Evolutionary conservation across 2,329 filamentous ascomycete genomes (phyloP).

Genomic region (Aspergillus floridensis): DNA sequence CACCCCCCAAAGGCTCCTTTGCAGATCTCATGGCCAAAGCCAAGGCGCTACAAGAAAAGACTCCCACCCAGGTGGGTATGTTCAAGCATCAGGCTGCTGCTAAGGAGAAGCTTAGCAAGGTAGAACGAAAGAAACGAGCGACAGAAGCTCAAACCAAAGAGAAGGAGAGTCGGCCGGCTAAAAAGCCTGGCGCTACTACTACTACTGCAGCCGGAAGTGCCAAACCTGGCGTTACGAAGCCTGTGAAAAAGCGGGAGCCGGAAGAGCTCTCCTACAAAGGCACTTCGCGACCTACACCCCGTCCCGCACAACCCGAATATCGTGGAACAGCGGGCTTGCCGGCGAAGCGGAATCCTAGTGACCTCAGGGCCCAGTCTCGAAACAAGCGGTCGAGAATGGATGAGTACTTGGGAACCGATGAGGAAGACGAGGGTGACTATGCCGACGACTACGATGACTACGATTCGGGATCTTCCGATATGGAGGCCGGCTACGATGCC

Average conservation of each 20-base stretch:
- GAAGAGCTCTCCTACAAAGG: conserved; percentile 39
- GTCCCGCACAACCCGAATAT: conserved; percentile 32
- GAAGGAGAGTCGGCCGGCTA: conserved; percentile 33
- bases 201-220: conserved; percentile 17
- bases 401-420: conserved; percentile 48
- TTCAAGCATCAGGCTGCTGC: conserved; percentile 56
- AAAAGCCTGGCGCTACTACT: conserved; percentile 23
- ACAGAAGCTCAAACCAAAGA: conserved; percentile 43
- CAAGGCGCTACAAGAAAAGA: conserved; percentile 52
- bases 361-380: conserved; percentile 26
- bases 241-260: conserved; percentile 32
- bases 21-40: conserved; percentile 59
- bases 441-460: conserved; percentile 42
- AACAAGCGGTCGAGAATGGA: conserved; percentile 33
- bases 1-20: conserved; percentile 58
- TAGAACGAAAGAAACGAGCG: conserved; percentile 50
- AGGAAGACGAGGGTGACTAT: conserved; percentile 47
- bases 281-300: conserved; percentile 33
- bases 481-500: conserved; percentile 50
- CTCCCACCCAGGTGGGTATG: conserved; percentile 47
- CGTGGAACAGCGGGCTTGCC: conserved; percentile 44
- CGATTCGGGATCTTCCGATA: conserved; percentile 50
- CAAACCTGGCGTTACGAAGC: conserved; percentile 22
- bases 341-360: conserved; percentile 23
- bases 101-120: conserved; percentile 56